These are phyloP conservation scores for Prunus persica DNA, from an alignment of 306 rosid species.

Conservation along the genomic window DNA sequence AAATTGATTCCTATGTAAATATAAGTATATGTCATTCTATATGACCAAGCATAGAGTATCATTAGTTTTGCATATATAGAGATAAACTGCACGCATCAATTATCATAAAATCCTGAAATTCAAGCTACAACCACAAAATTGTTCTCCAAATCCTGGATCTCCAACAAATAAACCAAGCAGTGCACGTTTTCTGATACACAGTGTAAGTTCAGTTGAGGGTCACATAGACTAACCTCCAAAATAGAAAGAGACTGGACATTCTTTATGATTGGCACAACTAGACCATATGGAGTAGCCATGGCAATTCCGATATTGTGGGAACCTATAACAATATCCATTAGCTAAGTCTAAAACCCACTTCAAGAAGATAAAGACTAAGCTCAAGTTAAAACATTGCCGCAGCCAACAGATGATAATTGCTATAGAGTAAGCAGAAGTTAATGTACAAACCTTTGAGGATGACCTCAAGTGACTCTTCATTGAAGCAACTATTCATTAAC, in stretches of 20 bases:
- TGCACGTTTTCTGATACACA: not conserved
- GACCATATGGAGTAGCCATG: constrained; percentile 80
- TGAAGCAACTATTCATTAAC: constrained; percentile 75
- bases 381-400: not conserved
- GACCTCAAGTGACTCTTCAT: constrained; percentile 71
- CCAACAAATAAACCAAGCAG: not conserved
- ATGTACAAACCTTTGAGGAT: constrained; percentile 66
- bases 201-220: not conserved
- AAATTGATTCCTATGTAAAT: not conserved
- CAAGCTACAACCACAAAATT: not conserved
- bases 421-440: not conserved
- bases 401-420: not conserved
- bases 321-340: constrained; percentile 44
- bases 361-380: not conserved
- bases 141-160: not conserved
- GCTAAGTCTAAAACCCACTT: not conserved
- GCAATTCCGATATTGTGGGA: constrained; percentile 91
- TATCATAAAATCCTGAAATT: constrained; percentile 3
- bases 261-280: constrained; percentile 93
- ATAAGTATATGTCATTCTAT: not conserved
- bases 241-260: constrained; percentile 85
- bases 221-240: constrained; percentile 60
- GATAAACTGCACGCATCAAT: not conserved
- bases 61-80: not conserved
- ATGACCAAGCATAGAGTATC: not conserved